Percentiles rank a stretch among this genome's conserved stretches.
phyloP scores from a whole-genome alignment of 2,329 filamentous ascomycete species.

The Atkinsonella texensis region DNA sequence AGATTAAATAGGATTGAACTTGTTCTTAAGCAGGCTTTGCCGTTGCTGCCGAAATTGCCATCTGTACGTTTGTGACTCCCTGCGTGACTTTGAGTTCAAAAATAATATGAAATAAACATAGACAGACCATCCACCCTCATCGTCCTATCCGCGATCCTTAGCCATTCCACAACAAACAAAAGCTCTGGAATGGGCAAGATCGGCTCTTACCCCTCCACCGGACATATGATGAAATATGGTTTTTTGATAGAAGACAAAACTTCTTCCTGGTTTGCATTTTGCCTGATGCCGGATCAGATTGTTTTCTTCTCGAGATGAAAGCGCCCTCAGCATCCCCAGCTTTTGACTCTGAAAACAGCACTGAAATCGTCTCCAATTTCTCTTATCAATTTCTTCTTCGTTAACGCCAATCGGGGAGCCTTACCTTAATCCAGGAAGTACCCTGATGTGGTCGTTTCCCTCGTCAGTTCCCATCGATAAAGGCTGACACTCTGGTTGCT shows the following conservation, averaged over 20 bases:
- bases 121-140: too few relatives aligned
- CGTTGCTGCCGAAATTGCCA: too few relatives aligned
- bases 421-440: slow-evolving; percentile 44
- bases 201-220: too few relatives aligned
- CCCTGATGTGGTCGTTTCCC: slow-evolving; percentile 52
- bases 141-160: too few relatives aligned
- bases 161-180: too few relatives aligned
- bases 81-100: too few relatives aligned
- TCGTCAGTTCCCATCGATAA: slow-evolving; percentile 56
- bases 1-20: too few relatives aligned
- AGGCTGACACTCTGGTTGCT: slow-evolving; percentile 48
- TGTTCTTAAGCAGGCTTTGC: too few relatives aligned
- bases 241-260: neutral
- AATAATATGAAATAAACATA: too few relatives aligned
- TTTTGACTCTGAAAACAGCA: slow-evolving; percentile 29
- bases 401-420: slow-evolving; percentile 35
- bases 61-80: too few relatives aligned
- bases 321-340: slow-evolving; percentile 33
- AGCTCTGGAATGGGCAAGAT: too few relatives aligned
- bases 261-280: slow-evolving; percentile 13
- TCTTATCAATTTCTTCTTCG: slow-evolving; percentile 52
- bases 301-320: slow-evolving; percentile 55
- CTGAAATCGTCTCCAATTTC: slow-evolving; percentile 45
- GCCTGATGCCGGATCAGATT: slow-evolving; percentile 50
- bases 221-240: too few relatives aligned